Conservation (phyloP, 73 alveolate species). For the Tetrahymena borealis region DNA sequence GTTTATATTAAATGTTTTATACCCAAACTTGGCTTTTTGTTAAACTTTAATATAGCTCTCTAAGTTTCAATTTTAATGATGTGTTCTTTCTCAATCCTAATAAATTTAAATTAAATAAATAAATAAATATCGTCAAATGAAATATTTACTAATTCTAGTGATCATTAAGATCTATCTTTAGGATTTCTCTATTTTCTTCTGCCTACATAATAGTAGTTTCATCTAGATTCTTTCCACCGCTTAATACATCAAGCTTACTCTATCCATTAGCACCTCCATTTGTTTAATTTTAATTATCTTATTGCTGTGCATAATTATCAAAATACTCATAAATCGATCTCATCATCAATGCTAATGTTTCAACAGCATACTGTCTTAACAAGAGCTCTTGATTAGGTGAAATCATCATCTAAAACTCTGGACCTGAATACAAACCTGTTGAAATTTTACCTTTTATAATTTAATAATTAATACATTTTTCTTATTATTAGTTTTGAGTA, state of each 20-base stretch:
- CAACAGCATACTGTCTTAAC: conserved; percentile 7
- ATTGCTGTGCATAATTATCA: neutral
- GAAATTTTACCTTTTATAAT: neutral
- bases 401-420: neutral
- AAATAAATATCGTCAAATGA: neutral
- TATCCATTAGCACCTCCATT: neutral
- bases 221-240: neutral
- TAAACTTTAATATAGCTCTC: conserved; percentile 12
- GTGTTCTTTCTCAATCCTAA: conserved; percentile 16
- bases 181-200: neutral
- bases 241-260: neutral
- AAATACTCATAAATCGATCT: neutral
- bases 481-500: neutral
- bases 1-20: conserved; percentile 13
- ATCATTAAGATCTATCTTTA: neutral
- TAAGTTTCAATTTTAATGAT: conserved; percentile 6
- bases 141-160: neutral
- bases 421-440: neutral
- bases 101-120: neutral
- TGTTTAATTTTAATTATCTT: neutral
- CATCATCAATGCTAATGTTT: conserved; percentile 8
- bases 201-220: neutral
- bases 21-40: conserved; percentile 30
- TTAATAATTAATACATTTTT: neutral
- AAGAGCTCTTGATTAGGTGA: conserved; percentile 9